Evolutionary conservation across 345 rosid genomes (phyloP), one percentile per base, ranked within the genome.

Genomic region (Gossypium sturtianum): DNA sequence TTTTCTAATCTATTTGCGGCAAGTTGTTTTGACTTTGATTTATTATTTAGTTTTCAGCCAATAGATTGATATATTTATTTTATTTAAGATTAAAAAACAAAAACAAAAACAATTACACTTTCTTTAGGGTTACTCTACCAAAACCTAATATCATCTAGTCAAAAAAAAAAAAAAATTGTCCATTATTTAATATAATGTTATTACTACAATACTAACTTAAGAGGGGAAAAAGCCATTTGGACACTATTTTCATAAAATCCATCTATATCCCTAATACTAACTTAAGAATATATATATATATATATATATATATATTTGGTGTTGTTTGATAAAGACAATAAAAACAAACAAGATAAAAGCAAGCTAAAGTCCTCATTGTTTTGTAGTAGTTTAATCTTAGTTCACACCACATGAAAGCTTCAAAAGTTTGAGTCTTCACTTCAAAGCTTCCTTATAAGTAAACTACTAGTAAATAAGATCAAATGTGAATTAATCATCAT

Each of bases 61-160:
- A 66, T 4, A 2, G 7, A 13, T 13, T n/a, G 16, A 12, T 23
- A 2, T 56, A 57, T 27, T 29, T 2, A 13, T 61, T 20, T 34
- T 34, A 5, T 34, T 34, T 34, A 34, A 34, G 41, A 34, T 34
- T 34, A 3, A 20, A 44, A 62, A 17, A 2, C 6, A 8, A 44
- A 62, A 16, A 2, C 2, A 2, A 20, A 22, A 12, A 34, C 41
- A 34, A 34, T 34, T 34, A 5, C 41, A 48, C 13, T 67, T 67
- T 48, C 71, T 67, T 67, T 23, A 13, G 23, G 22, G 20, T 67
- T 49, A 67, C 71, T 67, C 71, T 23, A 67, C 71, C 43, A 67
- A 67, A 34, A 67, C 41, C 57, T 29, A 67, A 48, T 20, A 5
- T 7, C 7, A 60, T 22, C 7, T 58, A 23, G 34, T 22, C 62